Conservation (phyloP, 1,284 basidiomycete genomes). For the Schizopora paradoxa region DNA sequence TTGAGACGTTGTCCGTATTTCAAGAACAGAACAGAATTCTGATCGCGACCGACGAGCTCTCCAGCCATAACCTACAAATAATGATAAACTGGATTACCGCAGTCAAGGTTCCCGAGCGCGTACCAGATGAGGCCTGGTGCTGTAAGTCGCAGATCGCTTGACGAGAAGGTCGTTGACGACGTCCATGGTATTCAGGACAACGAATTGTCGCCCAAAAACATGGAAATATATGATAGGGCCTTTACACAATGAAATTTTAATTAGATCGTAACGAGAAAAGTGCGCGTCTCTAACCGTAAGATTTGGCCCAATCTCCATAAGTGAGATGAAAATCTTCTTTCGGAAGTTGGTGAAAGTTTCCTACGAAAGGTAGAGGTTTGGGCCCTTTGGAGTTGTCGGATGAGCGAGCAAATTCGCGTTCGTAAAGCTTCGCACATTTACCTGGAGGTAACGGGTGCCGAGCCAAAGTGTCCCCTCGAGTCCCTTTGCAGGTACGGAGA, state of each 20-base stretch:
- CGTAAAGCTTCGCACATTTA: too few relatives aligned
- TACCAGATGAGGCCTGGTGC: conserved; percentile 6
- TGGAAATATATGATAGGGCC: conserved; percentile 13
- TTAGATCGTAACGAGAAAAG: background rate
- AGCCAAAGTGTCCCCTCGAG: too few relatives aligned
- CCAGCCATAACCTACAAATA: conserved; percentile 7
- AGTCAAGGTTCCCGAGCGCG: background rate
- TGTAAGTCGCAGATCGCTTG: conserved; percentile 18
- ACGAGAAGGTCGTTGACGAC: conserved; percentile 18
- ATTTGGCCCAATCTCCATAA: conserved; percentile 1
- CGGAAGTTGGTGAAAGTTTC: conserved; percentile 8
- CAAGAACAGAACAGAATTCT: conserved; percentile 4
- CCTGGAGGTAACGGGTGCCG: too few relatives aligned
- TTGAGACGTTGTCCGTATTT: background rate
- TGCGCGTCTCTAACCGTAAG: background rate
- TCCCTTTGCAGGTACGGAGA: too few relatives aligned
- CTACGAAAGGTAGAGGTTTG: conserved; percentile 3
- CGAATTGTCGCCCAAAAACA: conserved; percentile 14
- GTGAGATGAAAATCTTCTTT: background rate
- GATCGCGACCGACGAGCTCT: conserved; percentile 3
- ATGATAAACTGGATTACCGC: background rate
- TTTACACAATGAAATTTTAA: background rate
- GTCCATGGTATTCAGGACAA: conserved; percentile 15
- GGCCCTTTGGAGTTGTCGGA: too few relatives aligned
- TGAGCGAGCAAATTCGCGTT: too few relatives aligned